Evolutionary conservation across 1,284 basidiomycete species (phyloP), one percentile per base, ranked within the genome.

Genomic region (Ceratobasidium sp.): DNA sequence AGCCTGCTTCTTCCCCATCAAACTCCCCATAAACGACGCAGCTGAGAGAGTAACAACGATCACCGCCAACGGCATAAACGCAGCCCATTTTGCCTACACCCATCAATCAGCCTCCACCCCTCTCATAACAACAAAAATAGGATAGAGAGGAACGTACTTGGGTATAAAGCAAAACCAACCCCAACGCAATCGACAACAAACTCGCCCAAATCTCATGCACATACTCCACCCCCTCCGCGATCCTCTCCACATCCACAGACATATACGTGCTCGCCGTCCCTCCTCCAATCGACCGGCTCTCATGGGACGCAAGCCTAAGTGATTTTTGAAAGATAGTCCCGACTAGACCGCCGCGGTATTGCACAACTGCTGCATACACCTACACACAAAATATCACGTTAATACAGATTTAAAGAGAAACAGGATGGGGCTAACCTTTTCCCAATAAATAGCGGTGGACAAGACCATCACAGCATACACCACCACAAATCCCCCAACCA

Each of bases 171-270:
- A 79, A 70, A 2, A 73, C 75, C 16, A 77, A 73, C 6, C 77
- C 77, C 2, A 78, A 64, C 7, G 69, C 67, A 28, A 79, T 76
- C 5, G 76, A 76, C 3, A 76, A 35, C 1, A 77, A 5, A 0
- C 78, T 75, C 5, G 77, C 73, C 78, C 78, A 79, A 16, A 73
- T 63, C 59, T 79, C 78, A 59, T 79, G 79, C 23, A 77, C 71
- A 46, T 71, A 74, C 43, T 76, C 74, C 11, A 78, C 69, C 21
- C 79, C 77, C 43, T 77, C 74, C 28, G 71, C 76, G 18, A 79
- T 74, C 7, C 79, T 75, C 67, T 79, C 79, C 23, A 79, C 78
- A 46, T 79, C 79, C 14, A 79, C 78, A 16, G 78, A 77, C 78
- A 78, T 78, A 14, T 26, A 72, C 46, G 71, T 67, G n/a, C 57